phyloP scores from a whole-genome alignment of 192 early-diverging fungal genomes.

The Backusella psychrophila region DNA sequence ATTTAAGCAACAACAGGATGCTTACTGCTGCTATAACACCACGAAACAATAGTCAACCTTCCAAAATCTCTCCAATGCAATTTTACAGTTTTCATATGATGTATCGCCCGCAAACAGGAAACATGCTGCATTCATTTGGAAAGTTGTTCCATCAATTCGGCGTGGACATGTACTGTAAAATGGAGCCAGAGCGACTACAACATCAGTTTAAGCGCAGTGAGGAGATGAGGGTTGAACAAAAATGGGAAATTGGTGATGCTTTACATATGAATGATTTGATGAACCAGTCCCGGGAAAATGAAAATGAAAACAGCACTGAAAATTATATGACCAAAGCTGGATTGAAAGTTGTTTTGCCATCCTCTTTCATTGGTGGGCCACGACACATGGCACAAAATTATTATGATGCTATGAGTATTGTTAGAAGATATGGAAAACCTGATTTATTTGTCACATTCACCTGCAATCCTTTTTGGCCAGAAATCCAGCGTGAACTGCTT shows the following conservation, averaged over 20 bases:
- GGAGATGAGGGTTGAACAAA: not conserved
- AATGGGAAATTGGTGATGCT: not conserved
- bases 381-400: too few species aligned
- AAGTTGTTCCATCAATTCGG: slow-evolving; percentile 3
- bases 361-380: too few species aligned
- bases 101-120: not conserved
- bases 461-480: too few species aligned
- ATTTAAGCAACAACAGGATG: not conserved
- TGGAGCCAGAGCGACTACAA: not conserved
- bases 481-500: too few species aligned
- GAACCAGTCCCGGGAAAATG: too few species aligned
- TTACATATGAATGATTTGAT: not conserved
- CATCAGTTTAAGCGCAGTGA: not conserved
- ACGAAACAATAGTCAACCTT: not conserved
- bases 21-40: not conserved
- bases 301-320: too few species aligned
- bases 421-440: too few species aligned
- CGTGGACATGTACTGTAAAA: slow-evolving; percentile 14
- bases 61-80: not conserved
- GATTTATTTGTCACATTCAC: too few species aligned
- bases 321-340: too few species aligned
- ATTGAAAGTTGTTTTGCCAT: too few species aligned
- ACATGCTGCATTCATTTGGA: not conserved
- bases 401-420: too few species aligned
- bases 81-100: not conserved